These are phyloP conservation scores for Primulina huaijiensis DNA, from an alignment of 257 asterid species.

Conservation along the genomic window DNA sequence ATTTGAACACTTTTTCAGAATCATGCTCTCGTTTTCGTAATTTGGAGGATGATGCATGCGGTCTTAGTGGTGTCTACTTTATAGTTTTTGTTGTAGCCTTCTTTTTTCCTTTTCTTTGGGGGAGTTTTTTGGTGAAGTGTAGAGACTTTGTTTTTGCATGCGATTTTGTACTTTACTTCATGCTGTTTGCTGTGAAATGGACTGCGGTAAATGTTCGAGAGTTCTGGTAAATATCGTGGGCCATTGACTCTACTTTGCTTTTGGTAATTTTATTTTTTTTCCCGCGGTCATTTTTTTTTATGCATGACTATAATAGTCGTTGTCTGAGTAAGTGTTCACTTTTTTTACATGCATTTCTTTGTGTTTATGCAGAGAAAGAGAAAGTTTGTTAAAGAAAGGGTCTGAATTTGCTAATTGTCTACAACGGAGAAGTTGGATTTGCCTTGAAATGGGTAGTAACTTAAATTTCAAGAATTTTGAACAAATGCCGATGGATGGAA, in stretches of 20 bases:
- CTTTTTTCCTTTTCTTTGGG: constrained; percentile 14
- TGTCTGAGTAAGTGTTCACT: not conserved
- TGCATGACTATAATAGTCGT: not conserved
- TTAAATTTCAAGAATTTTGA: constrained; percentile 68
- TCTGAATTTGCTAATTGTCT: constrained; percentile 28
- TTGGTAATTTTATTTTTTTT: not conserved
- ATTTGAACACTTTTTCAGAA: not conserved
- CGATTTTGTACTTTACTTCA: not conserved
- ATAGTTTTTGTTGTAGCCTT: constrained; percentile 4
- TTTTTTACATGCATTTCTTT: not conserved
- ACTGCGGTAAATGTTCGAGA: not conserved
- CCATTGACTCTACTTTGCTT: too few relatives aligned
- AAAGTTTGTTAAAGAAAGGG: constrained; percentile 8
- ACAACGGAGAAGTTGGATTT: constrained; percentile 28
- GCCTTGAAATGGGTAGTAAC: constrained; percentile 55
- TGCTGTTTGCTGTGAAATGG: constrained; percentile 7
- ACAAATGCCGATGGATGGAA: constrained; percentile 35
- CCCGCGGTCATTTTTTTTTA: not conserved
- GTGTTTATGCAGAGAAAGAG: constrained; percentile 7
- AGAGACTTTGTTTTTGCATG: not conserved
- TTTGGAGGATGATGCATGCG: constrained; percentile 21
- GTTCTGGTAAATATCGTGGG: not conserved
- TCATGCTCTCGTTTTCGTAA: constrained; percentile 18
- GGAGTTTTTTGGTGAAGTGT: constrained; percentile 20
- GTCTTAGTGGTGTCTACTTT: constrained; percentile 6